Base-by-base conservation (phyloP, 139 green algal genomes). In the Micractinium sp. region DNA sequence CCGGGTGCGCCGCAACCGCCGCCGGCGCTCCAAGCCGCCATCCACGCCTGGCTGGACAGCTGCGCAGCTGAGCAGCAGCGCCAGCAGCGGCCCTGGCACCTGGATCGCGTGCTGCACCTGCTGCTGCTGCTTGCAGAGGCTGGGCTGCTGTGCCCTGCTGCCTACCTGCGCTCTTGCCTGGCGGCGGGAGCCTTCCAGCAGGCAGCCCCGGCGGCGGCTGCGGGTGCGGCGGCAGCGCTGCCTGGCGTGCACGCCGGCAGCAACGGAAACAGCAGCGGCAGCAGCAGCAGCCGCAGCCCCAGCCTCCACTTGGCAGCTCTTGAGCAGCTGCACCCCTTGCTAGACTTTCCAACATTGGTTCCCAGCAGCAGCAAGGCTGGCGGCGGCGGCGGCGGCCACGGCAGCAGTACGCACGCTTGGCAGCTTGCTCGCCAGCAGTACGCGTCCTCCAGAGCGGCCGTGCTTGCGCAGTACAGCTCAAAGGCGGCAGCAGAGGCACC, bases 91-190 rank as follows among this genome's bases (percentile, higher is more conserved):
- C 14, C 63, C 2, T 77, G 63, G 61, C 83, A 31, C 27, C 38
- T 31, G 83, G 66, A 80, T 27, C 83, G 83, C 22, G 14, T 80
- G 66, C 83, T 87, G 66, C 71, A 87, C 67, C 66, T 79, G 23
- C 38, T 29, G n/a, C 38, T 87, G 67, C 83, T 87, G 83, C 15
- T 79, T 27, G 83, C 67, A 22, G 83, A 87, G 67, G 83, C 83
- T 16, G 83, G 66, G 16, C 67, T 87, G 66, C 29, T 87, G 3
- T 87, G 83, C 67, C 83, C 83, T 3, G 83, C 29, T 20, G 83
- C 66, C 18, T 41, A 53, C 27, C 67, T 87, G 83, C 83, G 76
- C 25, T 39, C 67, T 1, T 67, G 38, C 66, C 83, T 87, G 38
- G 83, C 83, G 13, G 20, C 29, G 0, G 83, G 67, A 3, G 83